Percentiles rank a stretch among this genome's conserved stretches.
phyloP scores from a whole-genome alignment of 2,329 filamentous ascomycete species.

The Nigrospora osmanthi region DNA sequence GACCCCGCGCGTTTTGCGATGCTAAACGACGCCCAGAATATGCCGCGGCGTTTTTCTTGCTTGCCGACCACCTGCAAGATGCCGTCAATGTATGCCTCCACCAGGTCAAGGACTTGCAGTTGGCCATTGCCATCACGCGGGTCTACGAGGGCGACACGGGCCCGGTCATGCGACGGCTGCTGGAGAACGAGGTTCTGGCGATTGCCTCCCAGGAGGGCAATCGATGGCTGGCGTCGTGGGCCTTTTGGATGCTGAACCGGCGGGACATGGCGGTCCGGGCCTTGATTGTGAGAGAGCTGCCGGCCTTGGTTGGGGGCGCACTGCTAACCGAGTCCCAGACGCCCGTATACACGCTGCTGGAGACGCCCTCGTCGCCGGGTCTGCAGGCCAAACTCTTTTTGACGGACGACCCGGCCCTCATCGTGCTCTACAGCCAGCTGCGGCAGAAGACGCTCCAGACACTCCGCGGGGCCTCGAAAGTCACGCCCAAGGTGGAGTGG shows the following conservation, averaged over 20 bases:
- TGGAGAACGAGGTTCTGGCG: slow-evolving; percentile 73
- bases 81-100: slow-evolving; percentile 81
- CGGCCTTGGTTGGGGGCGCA: neutral
- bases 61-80: slow-evolving; percentile 78
- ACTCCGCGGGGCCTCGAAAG: slow-evolving; percentile 73
- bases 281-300: slow-evolving; percentile 55
- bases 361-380: slow-evolving; percentile 59
- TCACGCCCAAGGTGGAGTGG: slow-evolving; percentile 76
- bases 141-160: slow-evolving; percentile 84
- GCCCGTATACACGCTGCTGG: slow-evolving; percentile 67
- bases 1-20: neutral
- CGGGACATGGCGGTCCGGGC: slow-evolving; percentile 78
- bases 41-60: slow-evolving; percentile 88
- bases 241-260: slow-evolving; percentile 82
- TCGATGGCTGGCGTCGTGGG: slow-evolving; percentile 91
- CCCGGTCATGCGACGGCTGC: slow-evolving; percentile 61
- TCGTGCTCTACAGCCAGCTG: slow-evolving; percentile 81
- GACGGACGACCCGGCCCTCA: slow-evolving; percentile 82
- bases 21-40: slow-evolving; percentile 59
- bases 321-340: slow-evolving; percentile 39
- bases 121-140: slow-evolving; percentile 80
- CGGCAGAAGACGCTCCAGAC: slow-evolving; percentile 77
- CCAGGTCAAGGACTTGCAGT: slow-evolving; percentile 80
- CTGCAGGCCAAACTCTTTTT: slow-evolving; percentile 73
- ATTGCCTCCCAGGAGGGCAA: slow-evolving; percentile 76